Evolutionary conservation across 2,329 filamentous ascomycete species (phyloP), one percentile per base, ranked within the genome.

Genomic region (Beauveria bassiana): DNA sequence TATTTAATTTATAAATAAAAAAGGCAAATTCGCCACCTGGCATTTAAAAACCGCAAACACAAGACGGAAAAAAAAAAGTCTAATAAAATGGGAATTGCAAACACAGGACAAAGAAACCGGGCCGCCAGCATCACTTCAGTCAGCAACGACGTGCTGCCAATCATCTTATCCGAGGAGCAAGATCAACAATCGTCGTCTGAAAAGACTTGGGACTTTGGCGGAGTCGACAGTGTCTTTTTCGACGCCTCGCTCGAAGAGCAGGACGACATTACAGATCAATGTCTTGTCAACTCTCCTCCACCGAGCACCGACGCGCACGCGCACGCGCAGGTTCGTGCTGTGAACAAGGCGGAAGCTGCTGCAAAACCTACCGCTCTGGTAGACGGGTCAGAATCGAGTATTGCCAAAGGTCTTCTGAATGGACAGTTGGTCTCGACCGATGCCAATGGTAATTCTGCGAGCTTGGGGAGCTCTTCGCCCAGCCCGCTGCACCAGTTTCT

Each of bases 51-150:
- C 12, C 18, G 2, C 46, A 16, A 18, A 47, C 16, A n/a, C 4
- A n/a, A 26, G 18, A 9, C 6, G 2, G 2, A 22, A 22, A 22
- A 22, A 22, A 22, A n/a, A 18, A 22, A 16, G 20, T n/a, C 52
- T 55, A 22, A 1, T 22, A 22, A 55, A 55, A n/a, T 6, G 6
- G 20, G n/a, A 18, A 20, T 12, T 22, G 28, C 18, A 26, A 38
- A 38, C 18, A 28, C 38, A 60, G 58, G 49, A 46, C 58, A 60
- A 20, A 45, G 49, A 14, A 60, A 60, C 10, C 58, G 49, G 26
- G 40, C 58, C 6, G 28, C 58, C 38, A 60, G 49, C 43, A 31
- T 38, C 24, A 50, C 40, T 12, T 59, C 56, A 10, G 31, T 20
- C 47, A 46, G n/a, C 18, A 60, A 31, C 38, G 58, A 60, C 26